Evolutionary conservation across 2,329 filamentous ascomycete species (phyloP).

Genomic region (Juglanconis oblonga): DNA sequence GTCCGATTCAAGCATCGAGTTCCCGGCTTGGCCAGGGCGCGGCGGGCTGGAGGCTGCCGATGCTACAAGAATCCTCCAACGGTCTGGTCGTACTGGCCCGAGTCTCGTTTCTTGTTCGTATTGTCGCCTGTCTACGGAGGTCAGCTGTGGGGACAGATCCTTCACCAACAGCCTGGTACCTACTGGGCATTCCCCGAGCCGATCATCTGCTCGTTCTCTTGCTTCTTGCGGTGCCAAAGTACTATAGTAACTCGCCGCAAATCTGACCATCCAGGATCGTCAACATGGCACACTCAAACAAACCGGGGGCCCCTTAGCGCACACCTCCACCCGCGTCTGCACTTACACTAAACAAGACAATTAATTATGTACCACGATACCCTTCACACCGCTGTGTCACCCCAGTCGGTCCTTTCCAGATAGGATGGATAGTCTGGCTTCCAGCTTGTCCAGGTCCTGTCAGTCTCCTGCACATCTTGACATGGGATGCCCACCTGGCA

Average conservation of each 20-base stretch:
- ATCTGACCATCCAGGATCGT: background rate
- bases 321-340: background rate
- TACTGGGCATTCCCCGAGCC: background rate
- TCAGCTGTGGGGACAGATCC: slow-evolving; percentile 4
- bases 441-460: slow-evolving; percentile 5
- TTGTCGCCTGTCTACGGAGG: slow-evolving; percentile 2
- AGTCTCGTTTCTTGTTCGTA: no score
- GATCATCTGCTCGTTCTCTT: background rate
- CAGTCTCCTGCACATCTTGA: background rate
- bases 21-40: no score
- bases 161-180: background rate
- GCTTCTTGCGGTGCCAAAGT: background rate
- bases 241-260: background rate
- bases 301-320: no score
- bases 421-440: background rate
- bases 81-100: no score
- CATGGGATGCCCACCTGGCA: background rate
- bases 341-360: background rate
- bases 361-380: background rate
- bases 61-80: no score
- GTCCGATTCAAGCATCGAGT: no score
- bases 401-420: slow-evolving; percentile 6
- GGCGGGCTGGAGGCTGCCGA: no score
- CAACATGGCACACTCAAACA: background rate
- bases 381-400: background rate